Conservation (phyloP, 257 asterid genomes). For the Plantago ovata region DNA sequence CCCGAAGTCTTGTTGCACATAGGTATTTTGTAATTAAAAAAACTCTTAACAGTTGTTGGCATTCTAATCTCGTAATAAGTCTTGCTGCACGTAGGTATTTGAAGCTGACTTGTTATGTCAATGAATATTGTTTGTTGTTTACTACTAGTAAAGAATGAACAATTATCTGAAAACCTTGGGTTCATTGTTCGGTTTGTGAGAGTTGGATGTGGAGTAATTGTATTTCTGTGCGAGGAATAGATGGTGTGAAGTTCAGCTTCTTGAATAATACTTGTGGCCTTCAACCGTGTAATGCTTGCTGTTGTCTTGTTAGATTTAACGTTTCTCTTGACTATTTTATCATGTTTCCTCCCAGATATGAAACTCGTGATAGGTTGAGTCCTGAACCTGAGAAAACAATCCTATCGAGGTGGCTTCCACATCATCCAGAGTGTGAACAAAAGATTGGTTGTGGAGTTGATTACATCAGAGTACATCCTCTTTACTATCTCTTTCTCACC, state of each 20-base stretch:
- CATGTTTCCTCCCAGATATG: slow-evolving; percentile 48
- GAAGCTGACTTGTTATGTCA: too few species aligned
- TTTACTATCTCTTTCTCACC: neutral
- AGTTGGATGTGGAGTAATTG: neutral
- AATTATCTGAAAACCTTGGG: neutral
- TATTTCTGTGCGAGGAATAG: neutral
- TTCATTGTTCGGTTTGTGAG: slow-evolving; percentile 1
- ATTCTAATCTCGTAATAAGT: slow-evolving; percentile 15
- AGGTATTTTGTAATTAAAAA: slow-evolving; percentile 52
- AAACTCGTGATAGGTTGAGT: slow-evolving; percentile 70
- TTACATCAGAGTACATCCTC: slow-evolving; percentile 46
- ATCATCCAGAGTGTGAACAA: slow-evolving; percentile 70
- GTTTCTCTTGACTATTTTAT: slow-evolving; percentile 7
- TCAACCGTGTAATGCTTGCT: neutral
- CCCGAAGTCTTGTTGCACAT: slow-evolving; percentile 99
- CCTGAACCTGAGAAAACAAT: slow-evolving; percentile 75
- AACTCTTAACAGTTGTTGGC: slow-evolving; percentile 15
- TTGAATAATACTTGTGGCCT: neutral
- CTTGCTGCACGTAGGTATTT: too few species aligned
- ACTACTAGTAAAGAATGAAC: neutral
- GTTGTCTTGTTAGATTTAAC: neutral
- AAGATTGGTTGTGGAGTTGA: slow-evolving; percentile 84
- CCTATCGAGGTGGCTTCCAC: slow-evolving; percentile 71
- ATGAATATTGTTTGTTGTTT: neutral
- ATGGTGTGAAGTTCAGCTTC: slow-evolving; percentile 6